Conservation (phyloP, 2,329 filamentous ascomycete genomes). For the Pseudogymnoascus sp. region DNA sequence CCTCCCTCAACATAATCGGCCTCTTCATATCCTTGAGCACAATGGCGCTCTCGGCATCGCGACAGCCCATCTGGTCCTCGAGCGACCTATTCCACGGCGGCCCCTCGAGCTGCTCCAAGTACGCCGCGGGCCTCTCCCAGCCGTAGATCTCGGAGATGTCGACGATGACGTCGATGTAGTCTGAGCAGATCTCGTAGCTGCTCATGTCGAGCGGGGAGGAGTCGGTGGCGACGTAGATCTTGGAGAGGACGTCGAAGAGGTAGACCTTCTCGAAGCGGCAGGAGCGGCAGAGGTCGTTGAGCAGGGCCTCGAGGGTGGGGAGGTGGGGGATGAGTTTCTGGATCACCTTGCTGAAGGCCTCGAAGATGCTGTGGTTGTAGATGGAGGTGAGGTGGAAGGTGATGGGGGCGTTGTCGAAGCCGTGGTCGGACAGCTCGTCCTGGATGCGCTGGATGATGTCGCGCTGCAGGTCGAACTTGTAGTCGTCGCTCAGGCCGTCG, state of each 20-base stretch:
- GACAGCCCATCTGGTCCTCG: slow-evolving; percentile 57
- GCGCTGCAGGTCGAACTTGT: slow-evolving; percentile 89
- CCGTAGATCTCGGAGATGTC: slow-evolving; percentile 95
- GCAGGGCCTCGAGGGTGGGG: slow-evolving; percentile 82
- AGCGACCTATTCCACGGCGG: slow-evolving; percentile 53
- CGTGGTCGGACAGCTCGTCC: slow-evolving; percentile 87
- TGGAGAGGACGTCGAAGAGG: slow-evolving; percentile 93
- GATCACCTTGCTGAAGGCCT: slow-evolving; percentile 96
- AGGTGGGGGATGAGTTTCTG: slow-evolving; percentile 94
- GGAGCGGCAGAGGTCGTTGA: slow-evolving; percentile 87
- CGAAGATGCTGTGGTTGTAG: slow-evolving; percentile 97
- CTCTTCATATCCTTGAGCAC: slow-evolving; percentile 55
- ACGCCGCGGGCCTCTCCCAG: slow-evolving; percentile 52
- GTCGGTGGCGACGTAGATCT: slow-evolving; percentile 97
- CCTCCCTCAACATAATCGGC: slow-evolving; percentile 60
- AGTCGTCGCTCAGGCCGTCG: slow-evolving; percentile 94
- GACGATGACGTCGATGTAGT: slow-evolving; percentile 97
- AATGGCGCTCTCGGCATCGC: slow-evolving; percentile 59
- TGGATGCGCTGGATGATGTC: slow-evolving; percentile 96
- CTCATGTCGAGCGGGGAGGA: slow-evolving; percentile 88
- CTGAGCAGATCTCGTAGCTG: slow-evolving; percentile 95
- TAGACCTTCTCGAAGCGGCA: slow-evolving; percentile 98
- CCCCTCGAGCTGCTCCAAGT: slow-evolving; percentile 48
- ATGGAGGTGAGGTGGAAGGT: slow-evolving; percentile 96
- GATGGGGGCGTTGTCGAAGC: slow-evolving; percentile 86